These are phyloP conservation scores for Ophiostoma australiae DNA, from an alignment of 2,329 filamentous ascomycete species.

Conservation along the genomic window DNA sequence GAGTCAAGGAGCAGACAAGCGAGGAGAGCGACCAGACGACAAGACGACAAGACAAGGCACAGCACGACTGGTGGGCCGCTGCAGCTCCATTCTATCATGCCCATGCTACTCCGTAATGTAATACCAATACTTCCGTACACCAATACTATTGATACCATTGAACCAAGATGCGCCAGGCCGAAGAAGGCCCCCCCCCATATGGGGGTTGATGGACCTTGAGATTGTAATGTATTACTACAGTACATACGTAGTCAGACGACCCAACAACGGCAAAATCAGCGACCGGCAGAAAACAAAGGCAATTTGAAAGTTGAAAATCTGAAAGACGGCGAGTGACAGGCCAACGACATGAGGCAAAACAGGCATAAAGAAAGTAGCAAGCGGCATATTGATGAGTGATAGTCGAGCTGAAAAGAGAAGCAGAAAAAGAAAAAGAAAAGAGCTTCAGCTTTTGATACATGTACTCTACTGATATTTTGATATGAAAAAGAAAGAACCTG, in stretches of 20 bases:
- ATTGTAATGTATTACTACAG: too few relatives aligned
- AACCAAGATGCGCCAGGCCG: slow-evolving; percentile 1
- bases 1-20: neutral
- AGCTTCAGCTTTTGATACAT: neutral
- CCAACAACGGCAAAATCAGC: neutral
- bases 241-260: neutral
- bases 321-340: too few relatives aligned
- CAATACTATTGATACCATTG: neutral
- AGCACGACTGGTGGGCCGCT: slow-evolving; percentile 8
- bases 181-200: neutral
- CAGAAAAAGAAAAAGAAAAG: too few relatives aligned
- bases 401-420: too few relatives aligned
- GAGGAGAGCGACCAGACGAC: neutral
- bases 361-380: too few relatives aligned
- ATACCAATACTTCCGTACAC: neutral
- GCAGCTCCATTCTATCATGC: neutral
- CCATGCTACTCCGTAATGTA: neutral
- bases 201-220: too few relatives aligned
- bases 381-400: too few relatives aligned
- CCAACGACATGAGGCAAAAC: too few relatives aligned
- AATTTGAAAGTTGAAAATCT: neutral
- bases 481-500: neutral
- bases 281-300: neutral
- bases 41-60: neutral
- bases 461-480: neutral